Percentiles rank a stretch among this genome's conserved stretches.
These are phyloP conservation scores for Batrachochytrium dendrobatidis DNA, from an alignment of 371 early-diverging fungal species.

Conservation along the genomic window DNA sequence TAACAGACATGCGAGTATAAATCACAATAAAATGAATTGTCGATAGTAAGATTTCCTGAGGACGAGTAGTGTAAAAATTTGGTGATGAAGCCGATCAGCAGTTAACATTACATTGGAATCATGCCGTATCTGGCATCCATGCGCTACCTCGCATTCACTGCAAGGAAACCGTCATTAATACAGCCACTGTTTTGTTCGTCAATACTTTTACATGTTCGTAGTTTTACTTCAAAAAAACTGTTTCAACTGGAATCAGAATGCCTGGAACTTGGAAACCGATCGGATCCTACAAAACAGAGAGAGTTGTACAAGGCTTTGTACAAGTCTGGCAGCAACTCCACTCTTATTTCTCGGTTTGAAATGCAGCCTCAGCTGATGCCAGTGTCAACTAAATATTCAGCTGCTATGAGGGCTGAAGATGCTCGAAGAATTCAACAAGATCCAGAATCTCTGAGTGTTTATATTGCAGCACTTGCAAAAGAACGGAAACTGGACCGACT, in stretches of 20 bases:
- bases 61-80: too few species aligned
- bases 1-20: neutral
- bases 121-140: too few species aligned
- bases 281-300: constrained; percentile 1
- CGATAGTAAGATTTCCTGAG: too few species aligned
- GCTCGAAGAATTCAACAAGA: constrained; percentile 27
- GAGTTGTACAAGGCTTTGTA: constrained; percentile 49
- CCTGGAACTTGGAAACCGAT: neutral
- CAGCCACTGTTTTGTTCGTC: too few species aligned
- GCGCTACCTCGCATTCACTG: too few species aligned
- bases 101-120: too few species aligned
- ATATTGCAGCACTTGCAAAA: constrained; percentile 29
- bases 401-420: constrained; percentile 11
- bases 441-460: constrained; percentile 23
- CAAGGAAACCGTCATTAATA: too few species aligned
- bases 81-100: too few species aligned
- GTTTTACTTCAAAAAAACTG: too few species aligned
- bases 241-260: neutral
- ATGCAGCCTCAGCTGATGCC: constrained; percentile 33
- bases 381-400: constrained; percentile 14
- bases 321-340: constrained; percentile 36
- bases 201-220: too few species aligned
- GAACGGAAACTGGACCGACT: constrained; percentile 27
- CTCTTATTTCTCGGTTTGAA: constrained; percentile 35
- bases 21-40: too few species aligned